A percentile compares a stretch with the other conserved stretches of the same genome.
Conservation (phyloP, 441 rosid species). For the Croton laevigatus region DNA sequence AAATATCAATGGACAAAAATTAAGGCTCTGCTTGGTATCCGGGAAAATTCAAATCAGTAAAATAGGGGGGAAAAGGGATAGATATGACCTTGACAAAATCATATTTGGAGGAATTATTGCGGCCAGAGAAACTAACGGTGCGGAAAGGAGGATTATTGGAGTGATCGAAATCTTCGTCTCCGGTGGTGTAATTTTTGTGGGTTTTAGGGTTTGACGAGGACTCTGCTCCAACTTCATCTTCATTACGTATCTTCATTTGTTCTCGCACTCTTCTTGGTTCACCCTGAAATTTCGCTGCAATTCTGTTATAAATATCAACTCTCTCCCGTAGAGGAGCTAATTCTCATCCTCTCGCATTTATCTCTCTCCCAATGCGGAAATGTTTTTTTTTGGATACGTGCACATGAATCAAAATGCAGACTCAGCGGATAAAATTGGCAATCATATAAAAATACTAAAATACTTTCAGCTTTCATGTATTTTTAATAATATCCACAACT, state of each 20-base stretch:
- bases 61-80: background rate
- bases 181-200: conserved; percentile 2
- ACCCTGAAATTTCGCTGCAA: too few species aligned
- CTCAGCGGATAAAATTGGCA: too few species aligned
- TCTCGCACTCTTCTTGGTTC: too few species aligned
- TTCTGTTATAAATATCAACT: too few species aligned
- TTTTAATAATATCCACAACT: too few species aligned
- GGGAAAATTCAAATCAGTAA: background rate
- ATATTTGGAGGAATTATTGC: conserved; percentile 93
- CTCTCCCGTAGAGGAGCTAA: too few species aligned
- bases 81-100: conserved; percentile 83
- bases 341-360: too few species aligned
- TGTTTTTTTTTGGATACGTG: too few species aligned
- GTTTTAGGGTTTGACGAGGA: conserved; percentile 16
- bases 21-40: background rate
- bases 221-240: conserved; percentile 26
- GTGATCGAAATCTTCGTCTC: conserved; percentile 15
- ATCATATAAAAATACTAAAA: too few species aligned
- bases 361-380: too few species aligned
- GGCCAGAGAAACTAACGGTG: conserved; percentile 54
- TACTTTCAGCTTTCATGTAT: too few species aligned
- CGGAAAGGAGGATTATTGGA: conserved; percentile 36
- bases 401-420: too few species aligned
- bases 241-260: conserved; percentile 25
- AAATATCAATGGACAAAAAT: background rate